Conservation (phyloP, 2,329 filamentous ascomycete species). For the Penicillium sp. region DNA sequence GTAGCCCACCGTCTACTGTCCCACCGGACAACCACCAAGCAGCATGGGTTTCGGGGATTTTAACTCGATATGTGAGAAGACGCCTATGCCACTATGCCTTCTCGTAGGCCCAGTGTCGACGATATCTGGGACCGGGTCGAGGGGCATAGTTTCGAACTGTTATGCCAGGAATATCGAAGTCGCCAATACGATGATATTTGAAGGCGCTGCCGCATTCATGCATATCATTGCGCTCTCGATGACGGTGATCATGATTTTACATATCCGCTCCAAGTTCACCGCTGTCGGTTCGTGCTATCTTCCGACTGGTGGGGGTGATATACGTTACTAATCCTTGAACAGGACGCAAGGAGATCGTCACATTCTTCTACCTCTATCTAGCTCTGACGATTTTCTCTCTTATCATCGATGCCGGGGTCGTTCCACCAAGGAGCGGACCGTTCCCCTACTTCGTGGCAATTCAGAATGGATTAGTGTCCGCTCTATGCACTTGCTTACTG, state of each 20-base stretch:
- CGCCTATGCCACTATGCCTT: slow-evolving; percentile 82
- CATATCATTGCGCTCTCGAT: slow-evolving; percentile 89
- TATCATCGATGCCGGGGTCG: slow-evolving; percentile 87
- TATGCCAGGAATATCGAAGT: slow-evolving; percentile 94
- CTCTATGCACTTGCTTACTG: slow-evolving; percentile 81
- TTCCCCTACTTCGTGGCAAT: slow-evolving; percentile 91
- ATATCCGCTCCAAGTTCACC: slow-evolving; percentile 96
- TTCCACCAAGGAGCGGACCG: slow-evolving; percentile 74
- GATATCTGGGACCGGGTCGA: slow-evolving; percentile 67
- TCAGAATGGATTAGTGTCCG: slow-evolving; percentile 81
- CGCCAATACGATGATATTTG: slow-evolving; percentile 97
- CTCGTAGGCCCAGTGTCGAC: slow-evolving; percentile 67
- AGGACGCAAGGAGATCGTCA: slow-evolving; percentile 71
- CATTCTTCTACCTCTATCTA: slow-evolving; percentile 97
- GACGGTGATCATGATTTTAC: slow-evolving; percentile 96
- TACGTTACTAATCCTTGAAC: slow-evolving; percentile 14
- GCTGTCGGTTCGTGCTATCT: slow-evolving; percentile 71
- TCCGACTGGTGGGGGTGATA: background rate
- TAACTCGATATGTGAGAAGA: slow-evolving; percentile 77
- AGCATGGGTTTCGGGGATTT: slow-evolving; percentile 92
- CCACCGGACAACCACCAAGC: slow-evolving; percentile 9
- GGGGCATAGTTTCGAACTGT: slow-evolving; percentile 84
- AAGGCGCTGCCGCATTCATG: slow-evolving; percentile 85
- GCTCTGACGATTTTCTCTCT: slow-evolving; percentile 84
- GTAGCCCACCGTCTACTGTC: slow-evolving; percentile 19